Percentiles rank a stretch among this genome's conserved stretches.
Conservation (phyloP, 768 basidiomycete species). For the Suillus luteus region DNA sequence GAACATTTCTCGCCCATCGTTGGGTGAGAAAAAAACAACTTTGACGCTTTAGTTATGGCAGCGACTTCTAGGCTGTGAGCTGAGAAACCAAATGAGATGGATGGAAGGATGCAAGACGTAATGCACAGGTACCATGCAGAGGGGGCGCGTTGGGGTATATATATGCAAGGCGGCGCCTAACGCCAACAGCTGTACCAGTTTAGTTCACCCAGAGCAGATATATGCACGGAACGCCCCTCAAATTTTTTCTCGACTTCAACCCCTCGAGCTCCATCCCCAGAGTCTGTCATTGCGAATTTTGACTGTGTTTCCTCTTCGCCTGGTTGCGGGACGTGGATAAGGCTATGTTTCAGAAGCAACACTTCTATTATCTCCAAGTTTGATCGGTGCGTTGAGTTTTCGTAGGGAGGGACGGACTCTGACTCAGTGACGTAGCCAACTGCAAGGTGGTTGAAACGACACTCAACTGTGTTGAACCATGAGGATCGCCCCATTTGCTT, state of each 20-base stretch:
- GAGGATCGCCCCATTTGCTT: no score
- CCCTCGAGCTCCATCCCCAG: slow-evolving; percentile 27
- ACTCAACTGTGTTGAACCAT: slow-evolving; percentile 67
- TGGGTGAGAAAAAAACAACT: no score
- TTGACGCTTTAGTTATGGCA: background rate
- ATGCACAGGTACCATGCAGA: no score
- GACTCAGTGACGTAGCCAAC: slow-evolving; percentile 54
- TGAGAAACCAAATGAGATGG: no score
- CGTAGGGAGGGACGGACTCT: slow-evolving; percentile 52
- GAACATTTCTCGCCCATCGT: no score
- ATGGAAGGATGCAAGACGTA: no score
- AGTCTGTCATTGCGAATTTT: slow-evolving; percentile 34
- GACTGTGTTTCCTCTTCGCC: slow-evolving; percentile 83
- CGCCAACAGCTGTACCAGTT: no score
- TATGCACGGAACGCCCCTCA: slow-evolving; percentile 96
- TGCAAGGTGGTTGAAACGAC: slow-evolving; percentile 96
- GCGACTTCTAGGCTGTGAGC: background rate
- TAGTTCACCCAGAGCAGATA: slow-evolving; percentile 47
- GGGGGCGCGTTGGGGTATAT: no score
- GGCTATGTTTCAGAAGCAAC: slow-evolving; percentile 72
- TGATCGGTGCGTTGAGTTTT: slow-evolving; percentile 52
- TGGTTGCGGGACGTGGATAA: slow-evolving; percentile 91
- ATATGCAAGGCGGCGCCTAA: no score
- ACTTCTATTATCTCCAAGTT: slow-evolving; percentile 51
- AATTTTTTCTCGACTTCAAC: slow-evolving; percentile 73